phyloP scores from a whole-genome alignment of 805 yeast genomes.

The Nadsonia fulvescens region DNA sequence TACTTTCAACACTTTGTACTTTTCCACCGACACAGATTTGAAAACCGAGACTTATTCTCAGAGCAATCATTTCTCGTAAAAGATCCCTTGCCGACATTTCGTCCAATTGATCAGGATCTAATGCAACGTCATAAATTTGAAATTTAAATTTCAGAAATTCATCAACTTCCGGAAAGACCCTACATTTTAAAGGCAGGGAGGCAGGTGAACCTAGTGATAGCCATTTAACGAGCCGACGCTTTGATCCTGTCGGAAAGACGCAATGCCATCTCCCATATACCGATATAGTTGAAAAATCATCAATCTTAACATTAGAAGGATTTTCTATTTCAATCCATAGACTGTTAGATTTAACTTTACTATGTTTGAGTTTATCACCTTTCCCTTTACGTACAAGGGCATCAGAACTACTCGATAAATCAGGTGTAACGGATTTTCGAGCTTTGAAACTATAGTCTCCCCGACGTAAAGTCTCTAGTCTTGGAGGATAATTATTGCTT shows the following conservation, averaged over 20 bases:
- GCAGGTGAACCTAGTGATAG: conserved; percentile 87
- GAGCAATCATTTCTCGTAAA: conserved; percentile 71
- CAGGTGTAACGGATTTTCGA: too few relatives aligned
- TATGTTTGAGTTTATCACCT: too few relatives aligned
- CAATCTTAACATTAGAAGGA: conserved; percentile 52
- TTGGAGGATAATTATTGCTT: too few relatives aligned
- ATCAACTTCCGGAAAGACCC: conserved; percentile 50
- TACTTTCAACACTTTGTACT: conserved; percentile 48
- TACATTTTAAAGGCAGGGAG: conserved; percentile 66
- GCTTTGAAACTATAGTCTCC: too few relatives aligned
- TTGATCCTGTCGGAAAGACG: conserved; percentile 61
- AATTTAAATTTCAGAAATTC: conserved; percentile 62
- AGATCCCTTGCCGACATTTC: conserved; percentile 39
- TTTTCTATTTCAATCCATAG: conserved; percentile 53
- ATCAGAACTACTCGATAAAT: too few relatives aligned
- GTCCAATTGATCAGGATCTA: conserved; percentile 39
- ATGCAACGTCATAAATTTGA: conserved; percentile 63
- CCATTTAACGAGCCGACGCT: conserved; percentile 69
- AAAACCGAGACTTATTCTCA: conserved; percentile 71
- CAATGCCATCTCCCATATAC: conserved; percentile 82
- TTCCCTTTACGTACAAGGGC: too few relatives aligned
- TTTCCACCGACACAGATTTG: conserved; percentile 68
- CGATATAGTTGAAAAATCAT: conserved; percentile 35
- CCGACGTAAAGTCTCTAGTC: too few relatives aligned
- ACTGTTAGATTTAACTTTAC: conserved; percentile 16